These are phyloP conservation scores for Psidium guajava DNA, from an alignment of 345 rosid genomes.

Conservation along the genomic window DNA sequence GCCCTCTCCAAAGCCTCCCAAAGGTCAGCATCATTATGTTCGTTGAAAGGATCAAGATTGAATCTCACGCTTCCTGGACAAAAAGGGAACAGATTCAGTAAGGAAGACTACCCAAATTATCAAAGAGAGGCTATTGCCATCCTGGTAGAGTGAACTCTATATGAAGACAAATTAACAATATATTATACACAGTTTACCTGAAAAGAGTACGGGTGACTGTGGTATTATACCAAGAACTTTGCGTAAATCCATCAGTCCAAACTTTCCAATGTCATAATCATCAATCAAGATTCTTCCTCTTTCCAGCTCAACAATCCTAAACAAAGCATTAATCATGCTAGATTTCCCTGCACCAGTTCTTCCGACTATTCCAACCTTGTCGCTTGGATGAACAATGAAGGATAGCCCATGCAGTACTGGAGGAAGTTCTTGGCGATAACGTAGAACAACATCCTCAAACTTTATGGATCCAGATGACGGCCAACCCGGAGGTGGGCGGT, in stretches of 20 bases:
- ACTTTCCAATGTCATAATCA: slow-evolving; percentile 61
- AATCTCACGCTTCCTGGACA: slow-evolving; percentile 81
- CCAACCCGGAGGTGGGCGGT: slow-evolving; percentile 98
- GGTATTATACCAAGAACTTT: slow-evolving; percentile 97
- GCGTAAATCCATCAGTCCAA: slow-evolving; percentile 87
- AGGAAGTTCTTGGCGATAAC: slow-evolving; percentile 91
- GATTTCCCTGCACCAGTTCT: slow-evolving; percentile 99
- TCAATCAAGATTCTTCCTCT: slow-evolving; percentile 90
- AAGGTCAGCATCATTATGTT: slow-evolving; percentile 94
- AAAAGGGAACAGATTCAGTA: neutral
- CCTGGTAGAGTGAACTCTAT: neutral
- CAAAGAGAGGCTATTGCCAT: neutral
- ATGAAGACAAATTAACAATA: neutral
- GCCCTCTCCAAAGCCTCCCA: slow-evolving; percentile 99
- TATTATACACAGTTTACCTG: slow-evolving; percentile 39
- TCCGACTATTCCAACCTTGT: slow-evolving; percentile 97
- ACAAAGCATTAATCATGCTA: slow-evolving; percentile 90
- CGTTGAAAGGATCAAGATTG: slow-evolving; percentile 94
- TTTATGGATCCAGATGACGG: slow-evolving; percentile 93
- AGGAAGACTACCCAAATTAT: neutral
- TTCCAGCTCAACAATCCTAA: slow-evolving; percentile 89
- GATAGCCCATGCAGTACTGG: slow-evolving; percentile 86
- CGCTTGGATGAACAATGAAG: slow-evolving; percentile 71
- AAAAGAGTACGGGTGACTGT: slow-evolving; percentile 96
- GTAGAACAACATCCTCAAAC: slow-evolving; percentile 87